Evolutionary conservation across 2,329 filamentous ascomycete species (phyloP).

Genomic region (Rhynchosporium agropyri): DNA sequence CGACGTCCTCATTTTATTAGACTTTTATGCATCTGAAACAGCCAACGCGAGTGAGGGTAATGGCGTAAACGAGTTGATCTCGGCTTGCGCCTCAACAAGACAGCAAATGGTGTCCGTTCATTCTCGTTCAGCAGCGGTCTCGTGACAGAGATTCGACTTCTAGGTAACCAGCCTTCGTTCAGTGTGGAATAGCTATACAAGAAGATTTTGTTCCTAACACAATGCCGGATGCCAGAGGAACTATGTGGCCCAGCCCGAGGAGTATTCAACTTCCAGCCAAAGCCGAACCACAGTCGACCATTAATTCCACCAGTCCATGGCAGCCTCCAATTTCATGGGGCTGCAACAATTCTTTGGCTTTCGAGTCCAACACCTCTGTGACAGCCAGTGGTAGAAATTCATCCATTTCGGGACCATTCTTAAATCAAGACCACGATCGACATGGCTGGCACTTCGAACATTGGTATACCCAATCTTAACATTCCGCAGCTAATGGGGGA

Average conservation of each 20-base stretch:
- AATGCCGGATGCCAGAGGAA: slow-evolving; percentile 24
- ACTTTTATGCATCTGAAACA: slow-evolving; percentile 54
- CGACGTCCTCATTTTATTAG: slow-evolving; percentile 59
- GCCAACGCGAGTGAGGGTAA: slow-evolving; percentile 25
- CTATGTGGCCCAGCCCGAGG: slow-evolving; percentile 8
- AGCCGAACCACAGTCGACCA: not conserved
- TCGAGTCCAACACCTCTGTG: not conserved
- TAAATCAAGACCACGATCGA: not conserved
- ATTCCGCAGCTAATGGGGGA: not conserved
- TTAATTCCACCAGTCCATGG: not conserved
- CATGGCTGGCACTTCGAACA: not conserved
- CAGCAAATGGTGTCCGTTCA: slow-evolving; percentile 44
- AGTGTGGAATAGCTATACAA: slow-evolving; percentile 24
- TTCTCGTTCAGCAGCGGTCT: slow-evolving; percentile 27
- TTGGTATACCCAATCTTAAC: not conserved
- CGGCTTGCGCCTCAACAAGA: slow-evolving; percentile 56
- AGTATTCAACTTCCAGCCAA: slow-evolving; percentile 20
- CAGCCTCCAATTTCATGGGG: slow-evolving; percentile 5
- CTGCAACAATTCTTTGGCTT: not conserved
- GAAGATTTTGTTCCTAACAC: slow-evolving; percentile 22
- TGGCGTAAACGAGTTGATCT: slow-evolving; percentile 41
- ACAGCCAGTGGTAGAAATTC: slow-evolving; percentile 1
- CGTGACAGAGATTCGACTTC: slow-evolving; percentile 18
- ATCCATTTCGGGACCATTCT: not conserved
- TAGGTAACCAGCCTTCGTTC: slow-evolving; percentile 22